Percentiles rank a stretch among this genome's conserved stretches.
These are phyloP conservation scores for Rosa multiflora DNA, from an alignment of 306 rosid genomes.

Conservation along the genomic window DNA sequence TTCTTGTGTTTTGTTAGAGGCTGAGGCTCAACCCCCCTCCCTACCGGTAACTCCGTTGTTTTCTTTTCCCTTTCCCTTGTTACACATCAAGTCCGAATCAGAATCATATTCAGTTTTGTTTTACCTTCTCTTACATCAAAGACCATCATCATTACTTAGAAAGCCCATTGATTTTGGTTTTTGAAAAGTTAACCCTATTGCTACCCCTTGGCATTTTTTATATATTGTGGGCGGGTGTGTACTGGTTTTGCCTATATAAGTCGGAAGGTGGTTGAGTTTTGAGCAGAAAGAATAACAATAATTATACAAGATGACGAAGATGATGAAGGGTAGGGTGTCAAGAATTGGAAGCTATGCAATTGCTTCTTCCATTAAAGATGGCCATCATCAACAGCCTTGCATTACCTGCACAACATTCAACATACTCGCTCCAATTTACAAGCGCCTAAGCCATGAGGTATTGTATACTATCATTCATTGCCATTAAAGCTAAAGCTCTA, in stretches of 20 bases:
- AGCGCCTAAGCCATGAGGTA: constrained; percentile 76
- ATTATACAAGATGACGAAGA: constrained; percentile 43
- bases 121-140: not conserved
- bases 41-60: constrained; percentile 29
- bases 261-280: constrained; percentile 7
- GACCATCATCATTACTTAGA: not conserved
- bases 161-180: not conserved
- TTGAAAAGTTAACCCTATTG: not conserved
- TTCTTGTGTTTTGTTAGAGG: not conserved
- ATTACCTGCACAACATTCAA: constrained; percentile 94
- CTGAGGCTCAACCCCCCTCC: constrained; percentile 1
- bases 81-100: not conserved
- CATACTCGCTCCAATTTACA: constrained; percentile 97
- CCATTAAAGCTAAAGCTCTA: not conserved
- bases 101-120: not conserved
- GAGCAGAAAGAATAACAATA: constrained; percentile 53
- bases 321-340: constrained; percentile 69
- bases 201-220: not conserved
- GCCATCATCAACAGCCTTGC: constrained; percentile 62
- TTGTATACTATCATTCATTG: not conserved
- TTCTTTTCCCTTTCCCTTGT: not conserved
- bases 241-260: not conserved
- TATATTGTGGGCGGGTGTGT: constrained; percentile 13
- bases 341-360: constrained; percentile 80
- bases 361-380: constrained; percentile 68